phyloP scores from a whole-genome alignment of 345 rosid species.

The Nephelium lappaceum region DNA sequence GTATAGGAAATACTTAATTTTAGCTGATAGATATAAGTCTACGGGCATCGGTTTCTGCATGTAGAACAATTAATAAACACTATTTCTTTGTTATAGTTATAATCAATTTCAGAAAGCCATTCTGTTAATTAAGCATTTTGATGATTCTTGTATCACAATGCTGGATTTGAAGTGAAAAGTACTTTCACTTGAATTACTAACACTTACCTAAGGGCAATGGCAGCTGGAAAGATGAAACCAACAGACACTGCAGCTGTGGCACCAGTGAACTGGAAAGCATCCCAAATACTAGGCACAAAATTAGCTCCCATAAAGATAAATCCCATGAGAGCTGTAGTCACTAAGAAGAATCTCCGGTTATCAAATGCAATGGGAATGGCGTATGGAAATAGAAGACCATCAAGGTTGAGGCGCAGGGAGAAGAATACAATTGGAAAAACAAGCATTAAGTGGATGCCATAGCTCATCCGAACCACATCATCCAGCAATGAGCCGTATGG shows the following conservation, averaged over 20 bases:
- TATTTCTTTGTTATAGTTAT: too few species aligned
- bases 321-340: constrained; percentile 55
- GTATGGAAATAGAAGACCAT: constrained; percentile 63
- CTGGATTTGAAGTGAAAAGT: neutral
- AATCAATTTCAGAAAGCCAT: too few species aligned
- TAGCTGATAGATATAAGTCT: neutral
- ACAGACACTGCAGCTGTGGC: constrained; percentile 64
- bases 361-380: constrained; percentile 53
- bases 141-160: neutral
- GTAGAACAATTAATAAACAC: neutral
- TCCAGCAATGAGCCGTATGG: constrained; percentile 60
- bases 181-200: neutral
- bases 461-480: constrained; percentile 64
- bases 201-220: constrained; percentile 54
- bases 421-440: constrained; percentile 70
- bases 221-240: constrained; percentile 68
- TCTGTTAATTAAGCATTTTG: neutral
- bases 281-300: constrained; percentile 71
- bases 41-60: neutral
- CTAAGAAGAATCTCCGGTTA: constrained; percentile 50
- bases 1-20: neutral
- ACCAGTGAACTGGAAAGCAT: constrained; percentile 71
- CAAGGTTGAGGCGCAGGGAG: constrained; percentile 69
- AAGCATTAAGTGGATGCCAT: constrained; percentile 72
- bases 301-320: constrained; percentile 59